phyloP scores from a whole-genome alignment of 2,329 filamentous ascomycete genomes.

The Cryoendolithus antarcticus region DNA sequence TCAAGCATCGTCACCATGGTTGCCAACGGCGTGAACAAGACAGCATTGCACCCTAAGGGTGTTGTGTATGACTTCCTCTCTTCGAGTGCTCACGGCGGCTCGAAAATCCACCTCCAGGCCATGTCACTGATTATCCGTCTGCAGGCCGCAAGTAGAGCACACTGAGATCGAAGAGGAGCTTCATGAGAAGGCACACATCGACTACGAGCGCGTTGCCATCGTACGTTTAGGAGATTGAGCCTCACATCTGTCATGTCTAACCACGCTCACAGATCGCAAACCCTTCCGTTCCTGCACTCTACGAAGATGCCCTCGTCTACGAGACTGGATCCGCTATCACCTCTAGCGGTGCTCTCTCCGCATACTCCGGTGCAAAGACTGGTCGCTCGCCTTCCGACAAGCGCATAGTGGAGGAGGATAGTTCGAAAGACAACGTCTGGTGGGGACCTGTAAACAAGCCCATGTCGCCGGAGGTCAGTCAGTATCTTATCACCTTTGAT shows the following conservation, averaged over 20 bases:
- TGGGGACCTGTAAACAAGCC: constrained; percentile 99
- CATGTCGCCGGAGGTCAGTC: constrained; percentile 87
- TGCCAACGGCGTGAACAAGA: constrained; percentile 67
- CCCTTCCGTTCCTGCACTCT: constrained; percentile 86
- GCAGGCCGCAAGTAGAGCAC: constrained; percentile 71
- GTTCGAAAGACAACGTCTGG: constrained; percentile 88
- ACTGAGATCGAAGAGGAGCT: constrained; percentile 97
- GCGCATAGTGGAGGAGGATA: constrained; percentile 84
- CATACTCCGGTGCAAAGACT: constrained; percentile 97
- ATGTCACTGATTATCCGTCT: too few relatives aligned
- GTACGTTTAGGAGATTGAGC: constrained; percentile 42
- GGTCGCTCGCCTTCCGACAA: constrained; percentile 95
- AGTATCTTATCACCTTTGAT: not conserved
- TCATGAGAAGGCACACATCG: constrained; percentile 94
- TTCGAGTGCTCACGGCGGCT: too few relatives aligned
- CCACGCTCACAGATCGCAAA: constrained; percentile 55
- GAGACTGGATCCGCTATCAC: constrained; percentile 97
- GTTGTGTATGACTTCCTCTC: constrained; percentile 47
- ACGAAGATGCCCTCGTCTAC: constrained; percentile 98
- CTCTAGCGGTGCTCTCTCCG: constrained; percentile 84
- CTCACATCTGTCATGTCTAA: not conserved
- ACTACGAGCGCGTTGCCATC: constrained; percentile 97
- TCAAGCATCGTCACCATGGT: constrained; percentile 33
- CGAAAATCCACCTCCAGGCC: too few relatives aligned
- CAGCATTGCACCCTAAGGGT: constrained; percentile 78